Base-by-base conservation (phyloP, 768 basidiomycete genomes). In the Antrodiella citrinella region DNA sequence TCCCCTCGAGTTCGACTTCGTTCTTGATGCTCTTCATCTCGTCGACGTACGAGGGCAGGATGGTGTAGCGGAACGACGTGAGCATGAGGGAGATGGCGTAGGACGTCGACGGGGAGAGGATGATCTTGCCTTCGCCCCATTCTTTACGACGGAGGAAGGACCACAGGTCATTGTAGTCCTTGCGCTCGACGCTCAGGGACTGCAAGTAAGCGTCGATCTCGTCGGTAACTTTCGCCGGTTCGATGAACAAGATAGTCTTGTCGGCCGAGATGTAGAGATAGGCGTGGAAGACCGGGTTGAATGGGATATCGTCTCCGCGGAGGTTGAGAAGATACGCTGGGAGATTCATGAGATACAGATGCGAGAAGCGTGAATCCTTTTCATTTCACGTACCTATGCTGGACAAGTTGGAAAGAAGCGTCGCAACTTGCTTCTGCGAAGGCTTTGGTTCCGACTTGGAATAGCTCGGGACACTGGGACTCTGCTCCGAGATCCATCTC, bases 301-400 rank as follows among this genome's bases (percentile, higher is more conserved):
- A 90, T 0, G 91, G 90, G 44, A 97, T 84, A 59, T 97, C 94
- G 2, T 80, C 76, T 26, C 93, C 94, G 45, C 95, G 85, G 48
- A 94, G 70, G 61, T 98, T 98, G 26, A 97, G 72, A 2, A 88
- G 59, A 71, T 91, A 96, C 0, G 95, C 95, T n/a, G n/a, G n/a
- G n/a, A n/a, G n/a, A 80, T 68, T 24, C 20, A 39, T 25, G 12
- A 42, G 25, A 41, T 25, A 50, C 47, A 30, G 25, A 45, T 3
- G 13, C 10, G 5, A 20, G 43, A 40, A 15, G n/a, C 12, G 9
- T 40, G 9, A 2, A 7, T 15, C 66, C 79, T 50, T 56, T 85
- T 85, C n/a, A n/a, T n/a, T n/a, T n/a, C n/a, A n/a, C n/a, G n/a
- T 85, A n/a, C n/a, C n/a, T 21, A 89, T 86, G 42, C 76, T 79